Percentiles rank a stretch among this genome's conserved stretches.
These are phyloP conservation scores for Golubevia pallescens DNA, from an alignment of 1,284 basidiomycete species.

Conservation along the genomic window DNA sequence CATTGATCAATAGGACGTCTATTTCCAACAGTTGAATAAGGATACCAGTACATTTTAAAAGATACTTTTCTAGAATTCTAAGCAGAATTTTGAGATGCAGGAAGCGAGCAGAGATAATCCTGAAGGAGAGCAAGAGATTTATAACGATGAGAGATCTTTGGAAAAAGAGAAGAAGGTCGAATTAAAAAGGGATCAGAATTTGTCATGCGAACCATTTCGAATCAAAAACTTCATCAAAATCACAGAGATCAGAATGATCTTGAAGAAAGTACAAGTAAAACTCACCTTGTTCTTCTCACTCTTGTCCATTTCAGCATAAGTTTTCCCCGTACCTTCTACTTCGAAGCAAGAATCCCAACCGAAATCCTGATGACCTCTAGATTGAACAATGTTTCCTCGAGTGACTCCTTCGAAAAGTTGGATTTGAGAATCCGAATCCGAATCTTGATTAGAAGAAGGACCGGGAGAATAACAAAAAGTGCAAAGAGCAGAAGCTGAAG, in stretches of 20 bases:
- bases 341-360: conserved; percentile 59
- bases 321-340: conserved; percentile 35
- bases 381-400: conserved; percentile 36
- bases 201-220: not conserved
- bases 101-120: conserved; percentile 15
- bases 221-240: not conserved
- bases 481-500: conserved; percentile 48
- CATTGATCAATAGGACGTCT: too few relatives aligned
- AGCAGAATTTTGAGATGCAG: too few relatives aligned
- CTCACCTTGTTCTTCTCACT: conserved; percentile 30
- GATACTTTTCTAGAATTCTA: too few relatives aligned
- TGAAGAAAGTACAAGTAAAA: not conserved
- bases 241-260: not conserved
- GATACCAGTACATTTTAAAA: too few relatives aligned
- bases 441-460: conserved; percentile 21
- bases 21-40: too few relatives aligned
- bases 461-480: conserved; percentile 53
- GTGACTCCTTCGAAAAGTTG: conserved; percentile 49
- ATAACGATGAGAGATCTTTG: conserved; percentile 41
- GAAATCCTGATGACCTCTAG: conserved; percentile 41
- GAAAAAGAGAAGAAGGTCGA: conserved; percentile 31
- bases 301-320: conserved; percentile 29
- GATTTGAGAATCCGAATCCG: too few relatives aligned
- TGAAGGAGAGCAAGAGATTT: conserved; percentile 35
- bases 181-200: not conserved